These are phyloP conservation scores for Drosera spatulata DNA, from an alignment of 179 eudicot genomes.

Conservation along the genomic window DNA sequence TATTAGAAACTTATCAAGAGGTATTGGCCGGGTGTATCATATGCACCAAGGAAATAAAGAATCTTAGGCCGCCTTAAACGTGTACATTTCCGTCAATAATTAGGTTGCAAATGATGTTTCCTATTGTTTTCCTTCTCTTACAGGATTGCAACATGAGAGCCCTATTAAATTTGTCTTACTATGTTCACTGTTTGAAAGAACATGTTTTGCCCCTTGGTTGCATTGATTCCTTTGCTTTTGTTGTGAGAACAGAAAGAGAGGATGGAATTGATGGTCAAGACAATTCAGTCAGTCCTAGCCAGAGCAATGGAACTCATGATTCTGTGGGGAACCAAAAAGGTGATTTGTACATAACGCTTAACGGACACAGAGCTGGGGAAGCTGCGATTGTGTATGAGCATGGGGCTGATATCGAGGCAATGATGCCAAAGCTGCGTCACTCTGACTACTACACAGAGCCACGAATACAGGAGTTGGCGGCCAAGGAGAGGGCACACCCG, in stretches of 20 bases:
- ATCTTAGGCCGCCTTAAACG: no score
- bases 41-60: no score
- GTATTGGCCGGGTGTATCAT: no score
- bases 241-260: constrained; percentile 33
- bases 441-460: constrained; percentile 67
- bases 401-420: constrained; percentile 70
- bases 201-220: no score
- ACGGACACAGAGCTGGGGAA: constrained; percentile 86
- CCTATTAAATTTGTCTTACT: no score
- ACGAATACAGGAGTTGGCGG: constrained; percentile 32
- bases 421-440: constrained; percentile 47
- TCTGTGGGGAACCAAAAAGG: constrained; percentile 38
- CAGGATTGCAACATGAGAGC: no score
- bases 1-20: no score
- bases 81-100: no score
- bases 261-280: constrained; percentile 25
- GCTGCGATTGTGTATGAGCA: constrained; percentile 90
- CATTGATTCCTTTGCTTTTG: constrained; percentile 1
- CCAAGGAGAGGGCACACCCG: constrained; percentile 38
- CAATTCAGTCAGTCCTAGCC: constrained; percentile 24
- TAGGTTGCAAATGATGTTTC: no score
- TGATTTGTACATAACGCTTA: constrained; percentile 55
- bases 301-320: constrained; percentile 36
- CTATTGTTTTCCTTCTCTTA: no score
- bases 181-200: no score